Evolutionary conservation across 2,329 filamentous ascomycete genomes (phyloP).

Genomic region (Sarocladium strictum): DNA sequence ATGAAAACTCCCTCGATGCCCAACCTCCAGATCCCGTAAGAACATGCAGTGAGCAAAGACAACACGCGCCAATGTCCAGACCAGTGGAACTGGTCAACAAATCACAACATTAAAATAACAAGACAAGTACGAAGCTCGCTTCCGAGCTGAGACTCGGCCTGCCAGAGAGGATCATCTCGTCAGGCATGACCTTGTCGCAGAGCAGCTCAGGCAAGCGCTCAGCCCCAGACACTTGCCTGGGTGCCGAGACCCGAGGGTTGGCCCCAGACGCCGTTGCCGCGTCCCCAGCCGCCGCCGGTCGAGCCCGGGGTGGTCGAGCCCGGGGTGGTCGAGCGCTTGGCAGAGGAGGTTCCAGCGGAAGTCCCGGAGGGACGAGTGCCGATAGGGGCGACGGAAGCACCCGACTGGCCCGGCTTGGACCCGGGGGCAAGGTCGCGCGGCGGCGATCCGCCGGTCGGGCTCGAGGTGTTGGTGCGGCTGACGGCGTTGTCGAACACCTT

Average conservation of each 20-base stretch:
- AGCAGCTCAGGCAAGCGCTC: conserved; percentile 26
- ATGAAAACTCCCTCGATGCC: conserved; percentile 6
- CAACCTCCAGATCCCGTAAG: conserved; percentile 1
- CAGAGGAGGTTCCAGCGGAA: conserved; percentile 38
- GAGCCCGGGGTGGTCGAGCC: conserved; percentile 82
- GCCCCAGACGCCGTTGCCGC: conserved; percentile 78
- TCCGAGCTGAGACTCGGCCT: background rate
- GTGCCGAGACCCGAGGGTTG: conserved; percentile 75
- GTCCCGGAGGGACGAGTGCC: conserved; percentile 74
- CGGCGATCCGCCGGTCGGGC: conserved; percentile 71
- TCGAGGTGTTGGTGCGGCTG: conserved; percentile 78
- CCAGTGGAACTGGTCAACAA: background rate
- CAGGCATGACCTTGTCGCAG: no score
- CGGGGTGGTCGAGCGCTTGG: conserved; percentile 82
- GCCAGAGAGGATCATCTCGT: no score
- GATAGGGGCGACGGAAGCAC: conserved; percentile 77
- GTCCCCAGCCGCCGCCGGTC: conserved; percentile 82
- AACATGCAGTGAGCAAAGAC: background rate
- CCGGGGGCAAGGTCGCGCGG: conserved; percentile 57
- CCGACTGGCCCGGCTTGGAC: conserved; percentile 47
- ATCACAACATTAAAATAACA: background rate
- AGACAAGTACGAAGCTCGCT: background rate
- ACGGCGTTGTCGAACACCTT: conserved; percentile 56
- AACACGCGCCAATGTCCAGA: background rate
- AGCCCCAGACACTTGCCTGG: conserved; percentile 93